Evolutionary conservation across 129 eudicot genomes (phyloP), one percentile per base, ranked within the genome.

Genomic region (Glebionis coronaria): DNA sequence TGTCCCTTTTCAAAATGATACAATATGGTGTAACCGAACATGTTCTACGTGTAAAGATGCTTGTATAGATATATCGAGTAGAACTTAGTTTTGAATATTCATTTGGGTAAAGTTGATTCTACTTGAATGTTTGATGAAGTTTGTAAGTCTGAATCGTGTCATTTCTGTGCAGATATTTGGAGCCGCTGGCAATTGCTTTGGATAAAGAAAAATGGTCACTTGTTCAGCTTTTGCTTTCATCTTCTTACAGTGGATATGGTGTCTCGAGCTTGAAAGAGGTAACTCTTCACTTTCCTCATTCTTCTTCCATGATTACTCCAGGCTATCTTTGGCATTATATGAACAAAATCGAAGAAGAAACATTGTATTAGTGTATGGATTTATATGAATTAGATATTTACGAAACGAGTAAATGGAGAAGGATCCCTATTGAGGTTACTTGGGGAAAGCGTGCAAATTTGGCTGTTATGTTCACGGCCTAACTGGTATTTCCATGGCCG

Each of bases 201-300:
- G 98, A 93, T 66, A 86, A 86, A 58, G 98, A 93, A 79, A 90
- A 81, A 46, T 93, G 98, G 95, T 88, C 98, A 16, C 73, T 88
- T 25, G 98, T 88, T 70, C 98, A 93, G 71, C 82, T 81, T 78
- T 81, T 88, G 81, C 82, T 88, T 65, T 85, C 98, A 23, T 92
- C 98, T 72, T 92, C 98, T 11, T 88, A 92, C 66, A 86, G 74
- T 74, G 96, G 96, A 78, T 92, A 92, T 84, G 98, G 96, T 73
- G 79, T 78, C 65, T 88, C 98, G 52, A 92, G 96, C 78, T 85
- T 92, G 78, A 87, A 87, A 81, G 88, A 94, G 73, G 99, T 93
- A 88, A 70, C 68, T 62, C 52, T 9, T 53, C 19, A 4, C 67
- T 44, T 20, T 63, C 35, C 18, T 55, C 73, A 61, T 52, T 61